A percentile compares a stretch with the other conserved stretches of the same genome.
Evolutionary conservation across 371 early-diverging fungal species (phyloP).

Genomic region (Circinella minor): DNA sequence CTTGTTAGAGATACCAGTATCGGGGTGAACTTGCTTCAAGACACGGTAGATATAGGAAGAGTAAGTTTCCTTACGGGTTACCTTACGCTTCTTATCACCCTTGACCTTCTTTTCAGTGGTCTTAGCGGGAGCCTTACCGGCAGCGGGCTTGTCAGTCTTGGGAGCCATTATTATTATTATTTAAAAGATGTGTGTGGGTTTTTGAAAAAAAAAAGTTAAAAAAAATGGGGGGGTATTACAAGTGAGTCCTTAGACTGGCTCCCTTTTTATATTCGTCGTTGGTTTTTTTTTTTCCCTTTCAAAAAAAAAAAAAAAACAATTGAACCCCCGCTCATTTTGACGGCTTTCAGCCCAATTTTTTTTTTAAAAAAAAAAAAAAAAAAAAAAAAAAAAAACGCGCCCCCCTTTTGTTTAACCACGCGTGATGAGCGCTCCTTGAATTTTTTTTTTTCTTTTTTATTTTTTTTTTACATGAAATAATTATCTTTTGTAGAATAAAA

Average conservation of each 20-base stretch:
- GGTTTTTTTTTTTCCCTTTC: no score
- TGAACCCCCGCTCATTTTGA: neutral
- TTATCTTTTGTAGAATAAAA: neutral
- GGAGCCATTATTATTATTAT: constrained; percentile 58
- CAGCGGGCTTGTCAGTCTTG: constrained; percentile 60
- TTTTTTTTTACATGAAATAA: neutral
- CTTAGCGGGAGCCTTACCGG: constrained; percentile 78
- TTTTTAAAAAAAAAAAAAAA: constrained; percentile 7
- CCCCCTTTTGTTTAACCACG: neutral
- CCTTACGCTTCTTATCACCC: constrained; percentile 69
- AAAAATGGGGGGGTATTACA: constrained; percentile 15
- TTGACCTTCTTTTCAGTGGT: constrained; percentile 56
- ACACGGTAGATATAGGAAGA: constrained; percentile 94
- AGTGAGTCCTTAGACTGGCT: neutral
- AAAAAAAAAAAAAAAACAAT: no score
- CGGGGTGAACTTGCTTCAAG: constrained; percentile 92
- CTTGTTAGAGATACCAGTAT: constrained; percentile 98
- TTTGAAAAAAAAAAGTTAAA: constrained; percentile 16
- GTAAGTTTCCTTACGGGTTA: constrained; percentile 83
- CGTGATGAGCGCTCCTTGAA: constrained; percentile 11
- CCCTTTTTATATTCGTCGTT: constrained; percentile 16
- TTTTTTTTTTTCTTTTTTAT: neutral
- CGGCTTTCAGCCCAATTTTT: no score
- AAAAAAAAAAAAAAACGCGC: neutral
- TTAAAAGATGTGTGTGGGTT: no score